Conservation (phyloP, 1,284 basidiomycete genomes). For the Cutaneotrichosporon sp. region DNA sequence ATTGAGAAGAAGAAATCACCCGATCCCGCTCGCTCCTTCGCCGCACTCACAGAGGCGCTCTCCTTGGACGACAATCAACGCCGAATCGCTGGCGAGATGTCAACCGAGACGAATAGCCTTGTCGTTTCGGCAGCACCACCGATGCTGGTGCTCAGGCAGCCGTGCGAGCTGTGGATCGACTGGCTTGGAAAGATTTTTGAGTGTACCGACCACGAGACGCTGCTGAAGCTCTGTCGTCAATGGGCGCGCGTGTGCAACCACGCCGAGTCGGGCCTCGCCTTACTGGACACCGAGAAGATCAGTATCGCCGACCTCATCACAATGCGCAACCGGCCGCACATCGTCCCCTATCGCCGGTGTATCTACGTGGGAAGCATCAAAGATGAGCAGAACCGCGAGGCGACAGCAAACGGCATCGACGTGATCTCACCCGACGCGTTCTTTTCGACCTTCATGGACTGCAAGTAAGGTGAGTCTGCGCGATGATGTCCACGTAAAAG, state of each 20-base stretch:
- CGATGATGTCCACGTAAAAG: conserved; percentile 34
- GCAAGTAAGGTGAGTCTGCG: conserved; percentile 26
- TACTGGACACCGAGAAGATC: conserved; percentile 26
- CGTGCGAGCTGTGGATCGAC: conserved; percentile 30
- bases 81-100: conserved; percentile 21
- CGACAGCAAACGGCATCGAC: conserved; percentile 24
- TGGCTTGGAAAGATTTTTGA: conserved; percentile 30
- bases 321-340: conserved; percentile 35
- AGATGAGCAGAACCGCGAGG: conserved; percentile 3
- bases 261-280: neutral
- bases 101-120: conserved; percentile 21
- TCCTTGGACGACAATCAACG: conserved; percentile 32
- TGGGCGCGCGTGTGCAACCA: neutral
- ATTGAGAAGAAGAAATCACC: conserved; percentile 27
- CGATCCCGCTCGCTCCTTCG: conserved; percentile 28
- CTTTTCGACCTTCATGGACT: conserved; percentile 32
- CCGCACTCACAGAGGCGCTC: conserved; percentile 27
- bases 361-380: conserved; percentile 35
- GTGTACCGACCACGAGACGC: conserved; percentile 21
- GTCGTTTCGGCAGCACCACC: conserved; percentile 36
- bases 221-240: conserved; percentile 28
- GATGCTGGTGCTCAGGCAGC: conserved; percentile 17
- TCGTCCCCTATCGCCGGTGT: conserved; percentile 37
- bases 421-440: conserved; percentile 35
- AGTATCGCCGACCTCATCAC: conserved; percentile 33